These are phyloP conservation scores for Cryptococcus sp. DNA, from an alignment of 1,284 basidiomycete species.

Conservation along the genomic window DNA sequence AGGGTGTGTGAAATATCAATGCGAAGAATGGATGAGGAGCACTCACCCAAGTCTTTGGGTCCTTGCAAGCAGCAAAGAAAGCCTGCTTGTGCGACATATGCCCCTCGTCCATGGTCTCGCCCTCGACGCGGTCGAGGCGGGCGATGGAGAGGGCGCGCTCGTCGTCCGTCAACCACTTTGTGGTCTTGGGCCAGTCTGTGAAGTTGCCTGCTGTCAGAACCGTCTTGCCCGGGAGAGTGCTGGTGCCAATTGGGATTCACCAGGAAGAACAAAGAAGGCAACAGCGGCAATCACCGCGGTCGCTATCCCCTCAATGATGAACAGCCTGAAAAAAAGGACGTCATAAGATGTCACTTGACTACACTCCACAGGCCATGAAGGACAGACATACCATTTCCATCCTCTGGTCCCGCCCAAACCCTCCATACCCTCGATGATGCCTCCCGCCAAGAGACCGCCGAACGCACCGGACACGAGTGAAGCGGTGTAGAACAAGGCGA, in stretches of 20 bases:
- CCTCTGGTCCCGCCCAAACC: constrained; percentile 30
- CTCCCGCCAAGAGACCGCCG: constrained; percentile 44
- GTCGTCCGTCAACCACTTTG: constrained; percentile 38
- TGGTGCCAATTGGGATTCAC: constrained; percentile 11
- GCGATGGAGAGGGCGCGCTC: constrained; percentile 32
- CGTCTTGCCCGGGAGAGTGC: not conserved
- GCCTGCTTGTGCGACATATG: constrained; percentile 33
- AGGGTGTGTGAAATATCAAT: not conserved
- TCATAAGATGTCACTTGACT: too few species aligned
- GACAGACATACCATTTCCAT: constrained; percentile 43
- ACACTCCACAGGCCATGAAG: not conserved
- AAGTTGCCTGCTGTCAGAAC: constrained; percentile 1
- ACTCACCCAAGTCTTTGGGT: constrained; percentile 44
- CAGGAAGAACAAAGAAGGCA: constrained; percentile 47
- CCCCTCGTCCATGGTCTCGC: constrained; percentile 16
- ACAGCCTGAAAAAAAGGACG: too few species aligned
- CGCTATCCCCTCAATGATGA: constrained; percentile 46
- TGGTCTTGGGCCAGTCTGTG: constrained; percentile 40
- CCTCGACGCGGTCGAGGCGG: constrained; percentile 26
- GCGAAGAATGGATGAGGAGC: not conserved
- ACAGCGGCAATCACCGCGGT: constrained; percentile 36
- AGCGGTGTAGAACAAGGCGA: constrained; percentile 41
- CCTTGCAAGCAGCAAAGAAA: constrained; percentile 37
- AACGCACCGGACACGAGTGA: constrained; percentile 43
- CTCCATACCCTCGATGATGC: constrained; percentile 37